Percentiles rank a stretch among this genome's conserved stretches.
phyloP scores from a whole-genome alignment of 1,284 basidiomycete species.

The Lentinula novae-zelandiae region DNA sequence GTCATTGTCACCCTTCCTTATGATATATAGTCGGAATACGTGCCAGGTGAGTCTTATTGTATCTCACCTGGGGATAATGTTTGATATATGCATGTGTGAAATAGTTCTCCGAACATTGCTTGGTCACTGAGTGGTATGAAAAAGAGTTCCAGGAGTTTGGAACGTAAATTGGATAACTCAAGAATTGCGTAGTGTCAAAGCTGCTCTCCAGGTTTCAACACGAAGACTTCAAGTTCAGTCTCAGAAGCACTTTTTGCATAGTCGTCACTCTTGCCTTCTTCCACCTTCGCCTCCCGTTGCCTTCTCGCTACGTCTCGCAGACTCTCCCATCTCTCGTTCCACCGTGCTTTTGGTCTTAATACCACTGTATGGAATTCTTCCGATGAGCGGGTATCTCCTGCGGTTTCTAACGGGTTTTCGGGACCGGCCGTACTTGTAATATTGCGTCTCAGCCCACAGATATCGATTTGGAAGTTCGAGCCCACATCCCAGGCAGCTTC shows the following conservation, averaged over 20 bases:
- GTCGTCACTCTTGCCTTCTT: neutral
- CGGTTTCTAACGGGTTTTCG: neutral
- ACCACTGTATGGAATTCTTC: neutral
- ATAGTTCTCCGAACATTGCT: neutral
- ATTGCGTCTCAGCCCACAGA: neutral
- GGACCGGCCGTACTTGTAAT: neutral
- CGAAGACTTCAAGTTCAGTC: neutral
- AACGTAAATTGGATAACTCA: neutral
- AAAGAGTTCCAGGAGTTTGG: too few species aligned
- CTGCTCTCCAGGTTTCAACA: slow-evolving; percentile 2
- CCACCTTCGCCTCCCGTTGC: neutral
- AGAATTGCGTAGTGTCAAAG: neutral
- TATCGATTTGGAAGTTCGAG: neutral
- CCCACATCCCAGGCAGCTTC: slow-evolving; percentile 3
- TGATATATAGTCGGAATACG: neutral
- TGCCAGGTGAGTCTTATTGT: neutral
- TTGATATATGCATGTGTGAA: neutral
- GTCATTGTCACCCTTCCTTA: neutral
- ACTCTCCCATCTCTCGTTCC: slow-evolving; percentile 9
- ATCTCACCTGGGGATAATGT: neutral
- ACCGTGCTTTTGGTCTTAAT: slow-evolving; percentile 1
- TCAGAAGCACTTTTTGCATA: too few species aligned
- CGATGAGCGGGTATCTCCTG: neutral
- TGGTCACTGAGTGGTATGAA: too few species aligned
- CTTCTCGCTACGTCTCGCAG: slow-evolving; percentile 1